These are phyloP conservation scores for Citrus maxima DNA, from an alignment of 345 rosid species.

Conservation along the genomic window DNA sequence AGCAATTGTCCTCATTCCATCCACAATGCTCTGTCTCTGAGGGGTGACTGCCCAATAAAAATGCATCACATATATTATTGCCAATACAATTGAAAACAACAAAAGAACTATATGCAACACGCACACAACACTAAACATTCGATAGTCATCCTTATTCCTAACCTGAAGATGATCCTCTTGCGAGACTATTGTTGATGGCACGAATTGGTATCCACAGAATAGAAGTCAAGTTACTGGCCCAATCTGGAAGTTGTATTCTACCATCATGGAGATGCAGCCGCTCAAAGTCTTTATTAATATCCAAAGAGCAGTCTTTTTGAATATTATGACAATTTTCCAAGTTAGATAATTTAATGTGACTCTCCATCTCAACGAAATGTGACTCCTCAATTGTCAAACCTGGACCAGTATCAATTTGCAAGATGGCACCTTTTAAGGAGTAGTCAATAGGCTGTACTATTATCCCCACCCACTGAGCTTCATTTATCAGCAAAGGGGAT, in stretches of 20 bases:
- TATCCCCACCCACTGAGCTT: conserved; percentile 92
- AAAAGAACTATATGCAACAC: not conserved
- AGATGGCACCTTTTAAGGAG: conserved; percentile 76
- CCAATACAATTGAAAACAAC: conserved; percentile 8
- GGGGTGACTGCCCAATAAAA: conserved; percentile 52
- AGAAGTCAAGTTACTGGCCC: conserved; percentile 77
- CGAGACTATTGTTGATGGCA: conserved; percentile 70
- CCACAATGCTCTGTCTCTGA: conserved; percentile 71
- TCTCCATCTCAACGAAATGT: conserved; percentile 84
- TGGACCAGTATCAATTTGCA: conserved; percentile 95
- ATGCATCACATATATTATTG: conserved; percentile 13
- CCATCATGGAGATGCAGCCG: conserved; percentile 59
- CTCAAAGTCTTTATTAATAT: conserved; percentile 46
- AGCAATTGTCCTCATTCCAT: conserved; percentile 97
- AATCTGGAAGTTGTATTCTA: conserved; percentile 72
- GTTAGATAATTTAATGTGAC: conserved; percentile 30
- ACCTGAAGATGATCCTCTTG: conserved; percentile 95
- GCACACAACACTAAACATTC: conserved; percentile 21
- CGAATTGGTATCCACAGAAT: conserved; percentile 87
- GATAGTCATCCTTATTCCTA: conserved; percentile 18
- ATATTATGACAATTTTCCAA: conserved; percentile 24
- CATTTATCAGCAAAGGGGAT: conserved; percentile 83
- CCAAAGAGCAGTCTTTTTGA: conserved; percentile 30
- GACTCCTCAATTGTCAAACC: conserved; percentile 82
- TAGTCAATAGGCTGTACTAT: conserved; percentile 71